phyloP scores from a whole-genome alignment of 768 basidiomycete species.

The Hericium erinaceus region DNA sequence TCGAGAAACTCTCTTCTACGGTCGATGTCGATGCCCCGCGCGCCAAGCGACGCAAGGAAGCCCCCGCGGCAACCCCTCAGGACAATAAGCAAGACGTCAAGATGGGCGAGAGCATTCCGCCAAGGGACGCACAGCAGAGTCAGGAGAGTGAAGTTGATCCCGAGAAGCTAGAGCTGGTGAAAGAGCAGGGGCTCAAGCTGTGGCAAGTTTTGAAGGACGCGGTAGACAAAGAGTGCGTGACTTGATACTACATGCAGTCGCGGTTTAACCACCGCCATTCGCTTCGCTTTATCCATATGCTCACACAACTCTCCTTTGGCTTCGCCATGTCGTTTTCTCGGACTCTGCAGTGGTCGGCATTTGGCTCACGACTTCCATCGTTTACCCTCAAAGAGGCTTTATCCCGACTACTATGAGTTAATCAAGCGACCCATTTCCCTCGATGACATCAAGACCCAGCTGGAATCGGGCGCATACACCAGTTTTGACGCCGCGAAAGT shows the following conservation, averaged over 20 bases:
- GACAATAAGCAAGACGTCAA: constrained; percentile 33
- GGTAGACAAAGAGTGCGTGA: constrained; percentile 81
- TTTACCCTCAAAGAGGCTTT: constrained; percentile 60
- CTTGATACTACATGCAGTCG: constrained; percentile 20
- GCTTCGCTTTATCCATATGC: constrained; percentile 9
- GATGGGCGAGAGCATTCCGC: constrained; percentile 25
- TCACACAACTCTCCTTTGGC: constrained; percentile 9
- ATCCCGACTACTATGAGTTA: constrained; percentile 79
- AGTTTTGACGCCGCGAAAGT: constrained; percentile 57
- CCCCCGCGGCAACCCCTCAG: constrained; percentile 20
- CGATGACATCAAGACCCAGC: constrained; percentile 78
- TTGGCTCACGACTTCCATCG: constrained; percentile 60
- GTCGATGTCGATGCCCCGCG: constrained; percentile 38
- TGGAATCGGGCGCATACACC: constrained; percentile 50
- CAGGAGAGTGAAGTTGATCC: constrained; percentile 19
- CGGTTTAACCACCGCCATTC: constrained; percentile 21
- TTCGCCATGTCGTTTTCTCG: constrained; percentile 17
- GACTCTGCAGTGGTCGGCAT: constrained; percentile 43
- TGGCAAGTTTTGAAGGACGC: constrained; percentile 78
- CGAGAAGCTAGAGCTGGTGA: constrained; percentile 30
- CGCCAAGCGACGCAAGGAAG: constrained; percentile 42
- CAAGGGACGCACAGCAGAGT: constrained; percentile 19
- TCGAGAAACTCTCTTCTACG: constrained; percentile 27
- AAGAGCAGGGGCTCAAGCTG: constrained; percentile 59
- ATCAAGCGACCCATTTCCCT: constrained; percentile 81